Percentiles rank a stretch among this genome's conserved stretches.
phyloP scores from a whole-genome alignment of 495 filamentous ascomycete genomes.

The Chaetomium tenue region DNA sequence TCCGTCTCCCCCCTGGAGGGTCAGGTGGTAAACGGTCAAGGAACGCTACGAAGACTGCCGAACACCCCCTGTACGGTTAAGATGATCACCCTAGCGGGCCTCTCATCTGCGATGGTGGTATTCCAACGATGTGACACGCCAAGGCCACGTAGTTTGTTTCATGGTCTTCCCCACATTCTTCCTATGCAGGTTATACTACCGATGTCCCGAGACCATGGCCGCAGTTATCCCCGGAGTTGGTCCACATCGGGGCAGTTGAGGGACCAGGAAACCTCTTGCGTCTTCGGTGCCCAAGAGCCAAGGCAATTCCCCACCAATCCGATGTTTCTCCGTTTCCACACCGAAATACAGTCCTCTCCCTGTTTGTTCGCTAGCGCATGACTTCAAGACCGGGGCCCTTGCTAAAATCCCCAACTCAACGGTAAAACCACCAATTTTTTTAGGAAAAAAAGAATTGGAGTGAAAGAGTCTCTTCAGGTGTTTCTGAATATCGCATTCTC shows the following conservation, averaged over 20 bases:
- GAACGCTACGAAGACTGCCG: neutral
- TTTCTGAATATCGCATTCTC: too few species aligned
- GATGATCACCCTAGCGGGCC: neutral
- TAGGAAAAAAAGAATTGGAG: too few species aligned
- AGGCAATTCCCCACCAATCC: slow-evolving; percentile 5
- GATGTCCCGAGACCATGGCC: neutral
- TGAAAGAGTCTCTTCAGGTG: too few species aligned
- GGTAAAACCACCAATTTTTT: too few species aligned
- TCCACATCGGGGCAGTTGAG: neutral
- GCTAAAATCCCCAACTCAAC: too few species aligned
- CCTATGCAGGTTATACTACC: neutral
- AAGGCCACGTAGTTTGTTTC: slow-evolving; percentile 8
- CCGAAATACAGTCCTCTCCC: neutral
- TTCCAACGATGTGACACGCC: slow-evolving; percentile 15
- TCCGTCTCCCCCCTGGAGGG: neutral
- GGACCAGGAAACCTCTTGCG: neutral
- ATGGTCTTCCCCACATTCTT: slow-evolving; percentile 8
- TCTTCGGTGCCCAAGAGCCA: neutral
- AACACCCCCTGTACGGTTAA: neutral
- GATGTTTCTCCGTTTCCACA: neutral
- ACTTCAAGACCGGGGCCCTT: too few species aligned
- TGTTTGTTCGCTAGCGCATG: too few species aligned
- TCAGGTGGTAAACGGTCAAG: neutral
- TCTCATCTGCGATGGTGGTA: neutral
- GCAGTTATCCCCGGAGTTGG: neutral